Base-by-base conservation (phyloP, 768 basidiomycete genomes). In the Naematelia aurantialba region DNA sequence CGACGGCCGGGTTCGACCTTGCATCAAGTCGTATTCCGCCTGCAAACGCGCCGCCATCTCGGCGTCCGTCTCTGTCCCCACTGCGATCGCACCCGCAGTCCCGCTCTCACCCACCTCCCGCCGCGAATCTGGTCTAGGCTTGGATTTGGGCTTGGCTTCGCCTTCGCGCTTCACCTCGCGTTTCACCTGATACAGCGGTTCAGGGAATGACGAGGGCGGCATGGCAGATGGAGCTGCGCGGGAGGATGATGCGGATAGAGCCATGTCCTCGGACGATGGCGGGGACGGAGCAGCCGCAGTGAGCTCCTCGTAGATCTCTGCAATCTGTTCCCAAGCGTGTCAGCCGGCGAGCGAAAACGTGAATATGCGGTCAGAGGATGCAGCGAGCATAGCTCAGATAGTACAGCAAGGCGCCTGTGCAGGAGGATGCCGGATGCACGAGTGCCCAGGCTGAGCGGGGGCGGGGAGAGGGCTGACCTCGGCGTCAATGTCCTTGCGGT, bases 1-100 rank as follows among this genome's bases (percentile, higher is more conserved):
- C 47, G 34, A 39, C 79, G 61, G 84, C 45, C 72, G 63, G 3
- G 63, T 52, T 5, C 60, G 50, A 12, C 61, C 83, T 8, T 42
- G 34, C 27, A 62, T 21, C 21, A 52, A 45, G 65, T 89, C 87
- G 44, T 87, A 83, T 70, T 88, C 85, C 59, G 80, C 80, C 56
- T 87, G 86, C 59, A 89, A 78, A 73, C 85, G 83, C 59, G 86
- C 82, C 44, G 88, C 88, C 62, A 87, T 78, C 74, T 84, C 83
- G 44, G 84, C 88, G 67, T 89, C 88, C 63, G 81, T 83, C 69
- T 85, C 80, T 39, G 17, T 17, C 17, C 8, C 34, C n/a, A n/a
- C n/a, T n/a, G n/a, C n/a, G n/a, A n/a, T n/a, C n/a, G n/a, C n/a
- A n/a, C n/a, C n/a, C 66, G 83, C 83, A 58, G 79, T 80, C 22